Evolutionary conservation across 129 eudicot species (phyloP).

Genomic region (Escallonia rubra): DNA sequence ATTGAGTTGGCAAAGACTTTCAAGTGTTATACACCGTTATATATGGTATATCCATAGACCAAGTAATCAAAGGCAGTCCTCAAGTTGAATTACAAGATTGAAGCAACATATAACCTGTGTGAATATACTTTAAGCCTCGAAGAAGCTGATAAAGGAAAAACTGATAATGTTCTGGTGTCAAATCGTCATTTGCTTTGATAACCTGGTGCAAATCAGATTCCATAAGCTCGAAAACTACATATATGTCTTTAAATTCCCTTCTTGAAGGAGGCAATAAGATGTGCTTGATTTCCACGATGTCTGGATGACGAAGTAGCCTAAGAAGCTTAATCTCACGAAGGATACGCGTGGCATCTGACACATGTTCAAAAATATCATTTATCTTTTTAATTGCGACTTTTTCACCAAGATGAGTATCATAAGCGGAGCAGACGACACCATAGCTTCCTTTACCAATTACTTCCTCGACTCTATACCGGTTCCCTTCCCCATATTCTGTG

Average conservation of each 20-base stretch:
- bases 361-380: constrained; percentile 91
- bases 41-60: neutral
- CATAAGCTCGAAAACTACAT: constrained; percentile 95
- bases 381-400: constrained; percentile 94
- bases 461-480: constrained; percentile 84
- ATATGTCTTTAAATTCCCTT: constrained; percentile 85
- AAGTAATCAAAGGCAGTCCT: neutral
- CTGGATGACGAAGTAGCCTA: constrained; percentile 96
- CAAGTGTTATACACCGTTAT: neutral
- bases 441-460: constrained; percentile 97
- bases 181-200: constrained; percentile 91
- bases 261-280: constrained; percentile 91
- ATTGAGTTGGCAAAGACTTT: neutral
- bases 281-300: constrained; percentile 92
- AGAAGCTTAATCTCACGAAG: constrained; percentile 96
- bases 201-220: constrained; percentile 96
- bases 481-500: constrained; percentile 98
- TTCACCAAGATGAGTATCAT: constrained; percentile 90
- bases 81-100: neutral
- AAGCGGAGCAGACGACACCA: constrained; percentile 97
- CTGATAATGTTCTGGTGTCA: constrained; percentile 93
- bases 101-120: constrained; percentile 56
- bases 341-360: constrained; percentile 93
- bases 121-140: constrained; percentile 88
- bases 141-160: constrained; percentile 94